Percentiles rank a stretch among this genome's conserved stretches.
Evolutionary conservation across 1,284 basidiomycete species (phyloP).

Genomic region (Fomitopsis betulina): DNA sequence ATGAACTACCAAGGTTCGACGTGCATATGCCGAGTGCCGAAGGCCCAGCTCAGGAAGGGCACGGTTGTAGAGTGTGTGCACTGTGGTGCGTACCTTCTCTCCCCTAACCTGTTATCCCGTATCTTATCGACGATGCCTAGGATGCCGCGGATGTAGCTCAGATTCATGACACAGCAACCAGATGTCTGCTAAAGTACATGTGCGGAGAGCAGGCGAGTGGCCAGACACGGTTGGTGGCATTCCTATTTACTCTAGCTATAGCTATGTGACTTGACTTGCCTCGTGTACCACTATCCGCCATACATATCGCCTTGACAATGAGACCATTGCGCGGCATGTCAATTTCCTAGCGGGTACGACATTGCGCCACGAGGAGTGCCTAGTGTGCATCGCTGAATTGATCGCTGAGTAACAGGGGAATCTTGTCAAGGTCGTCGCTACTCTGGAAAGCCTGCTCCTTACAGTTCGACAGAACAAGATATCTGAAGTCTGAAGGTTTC

Average conservation of each 20-base stretch:
- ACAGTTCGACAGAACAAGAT: not conserved
- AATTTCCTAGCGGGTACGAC: not conserved
- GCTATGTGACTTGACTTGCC: too few relatives aligned
- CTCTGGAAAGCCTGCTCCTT: not conserved
- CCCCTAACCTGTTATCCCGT: not conserved
- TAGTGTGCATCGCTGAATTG: not conserved
- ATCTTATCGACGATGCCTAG: constrained; percentile 1
- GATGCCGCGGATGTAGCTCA: constrained; percentile 22
- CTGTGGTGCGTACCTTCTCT: constrained; percentile 67
- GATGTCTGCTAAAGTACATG: not conserved
- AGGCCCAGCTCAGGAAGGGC: constrained; percentile 85
- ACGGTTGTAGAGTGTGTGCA: constrained; percentile 97
- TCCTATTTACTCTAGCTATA: not conserved
- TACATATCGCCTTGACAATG: not conserved
- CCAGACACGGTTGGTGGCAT: not conserved
- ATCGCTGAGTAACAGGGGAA: not conserved
- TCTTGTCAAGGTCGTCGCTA: not conserved
- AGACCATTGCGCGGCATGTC: not conserved
- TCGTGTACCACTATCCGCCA: not conserved
- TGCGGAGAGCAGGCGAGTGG: not conserved
- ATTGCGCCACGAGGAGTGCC: not conserved
- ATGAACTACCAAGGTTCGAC: constrained; percentile 99
- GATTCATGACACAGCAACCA: constrained; percentile 13
- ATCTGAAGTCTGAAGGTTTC: not conserved
- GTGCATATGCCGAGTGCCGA: constrained; percentile 97